Evolutionary conservation across 495 filamentous ascomycete genomes (phyloP).

Genomic region (Lophiostoma macrostomum): DNA sequence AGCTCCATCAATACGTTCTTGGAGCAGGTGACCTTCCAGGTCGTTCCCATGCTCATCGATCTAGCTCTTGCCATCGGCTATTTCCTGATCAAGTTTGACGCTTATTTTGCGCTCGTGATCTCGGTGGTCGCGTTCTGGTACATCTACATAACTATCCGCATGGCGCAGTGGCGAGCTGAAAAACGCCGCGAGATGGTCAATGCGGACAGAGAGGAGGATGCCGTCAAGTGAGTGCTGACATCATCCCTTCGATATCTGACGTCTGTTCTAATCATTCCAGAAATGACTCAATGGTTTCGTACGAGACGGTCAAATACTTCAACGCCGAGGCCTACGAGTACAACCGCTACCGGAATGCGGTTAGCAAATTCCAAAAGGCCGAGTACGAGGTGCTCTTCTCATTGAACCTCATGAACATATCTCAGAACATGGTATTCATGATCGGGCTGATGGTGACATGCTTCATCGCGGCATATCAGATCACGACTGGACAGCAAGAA

Average conservation of each 20-base stretch:
- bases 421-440: constrained; percentile 92
- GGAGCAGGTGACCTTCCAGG: constrained; percentile 91
- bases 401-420: constrained; percentile 88
- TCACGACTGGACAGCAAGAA: constrained; percentile 63
- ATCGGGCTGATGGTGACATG: constrained; percentile 78
- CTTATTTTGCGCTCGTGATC: constrained; percentile 89
- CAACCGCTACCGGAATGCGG: constrained; percentile 73
- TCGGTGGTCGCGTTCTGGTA: constrained; percentile 93
- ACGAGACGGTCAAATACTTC: constrained; percentile 99
- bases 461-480: constrained; percentile 86
- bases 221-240: constrained; percentile 63
- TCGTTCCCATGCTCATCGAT: constrained; percentile 92
- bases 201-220: constrained; percentile 88
- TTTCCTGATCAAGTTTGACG: constrained; percentile 76
- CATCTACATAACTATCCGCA: constrained; percentile 89
- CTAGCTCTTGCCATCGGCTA: constrained; percentile 81
- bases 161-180: constrained; percentile 90
- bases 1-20: constrained; percentile 95
- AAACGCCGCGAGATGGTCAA: constrained; percentile 92
- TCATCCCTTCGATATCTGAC: background rate
- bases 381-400: constrained; percentile 87
- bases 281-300: constrained; percentile 96
- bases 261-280: constrained; percentile 37
- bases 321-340: constrained; percentile 95
- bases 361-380: constrained; percentile 75